Base-by-base conservation (phyloP, 306 rosid species). In the Quercus agrifolia region DNA sequence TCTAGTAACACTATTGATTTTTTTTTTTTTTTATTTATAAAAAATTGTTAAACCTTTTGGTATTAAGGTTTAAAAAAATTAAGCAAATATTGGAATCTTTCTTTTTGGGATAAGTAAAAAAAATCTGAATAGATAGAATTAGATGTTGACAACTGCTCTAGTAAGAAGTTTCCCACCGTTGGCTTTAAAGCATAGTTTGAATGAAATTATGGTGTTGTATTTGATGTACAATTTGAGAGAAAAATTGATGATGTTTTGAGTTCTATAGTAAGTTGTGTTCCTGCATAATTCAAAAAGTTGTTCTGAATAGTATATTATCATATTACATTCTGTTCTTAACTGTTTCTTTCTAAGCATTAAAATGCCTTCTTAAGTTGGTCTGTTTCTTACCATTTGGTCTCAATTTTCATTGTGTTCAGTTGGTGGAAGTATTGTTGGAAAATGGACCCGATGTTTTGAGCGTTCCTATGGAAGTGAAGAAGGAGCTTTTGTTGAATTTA, bases 401-500 rank as follows among this genome's bases (percentile, higher is more conserved):
- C 7, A 71, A 23, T 81, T 54, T 46, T 35, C 68, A 25, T 75
- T 21, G 19, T 78, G 71, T 73, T 76, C 92, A 95, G 99, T 91
- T 95, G 91, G 87, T 89, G 79, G 99, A 95, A 79, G 81, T 92
- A 56, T 79, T 91, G 64, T 56, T 91, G 81, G 98, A 92, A 70
- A 88, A 89, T 78, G 99, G 99, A 52, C 74, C 94, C 6, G 92
- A 91, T 70, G 81, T 86, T 73, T 87, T 92, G 63, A 91, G 97
- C 63, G 75, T 93, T 83, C 92, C 97, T 28, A 77, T 87, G 89
- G 98, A 95, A 73, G 77, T 88, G 71, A 95, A 89, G 96, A 91
- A 90, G 80, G 94, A 91, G 81, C 78, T 95, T 52, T 71, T 95
- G 52, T 81, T 90, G 82, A 95, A 90, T 85, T 85, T 95, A 74